A percentile compares a stretch with the other conserved stretches of the same genome.
These are phyloP conservation scores for Aegle marmelos DNA, from an alignment of 345 rosid genomes.

Conservation along the genomic window DNA sequence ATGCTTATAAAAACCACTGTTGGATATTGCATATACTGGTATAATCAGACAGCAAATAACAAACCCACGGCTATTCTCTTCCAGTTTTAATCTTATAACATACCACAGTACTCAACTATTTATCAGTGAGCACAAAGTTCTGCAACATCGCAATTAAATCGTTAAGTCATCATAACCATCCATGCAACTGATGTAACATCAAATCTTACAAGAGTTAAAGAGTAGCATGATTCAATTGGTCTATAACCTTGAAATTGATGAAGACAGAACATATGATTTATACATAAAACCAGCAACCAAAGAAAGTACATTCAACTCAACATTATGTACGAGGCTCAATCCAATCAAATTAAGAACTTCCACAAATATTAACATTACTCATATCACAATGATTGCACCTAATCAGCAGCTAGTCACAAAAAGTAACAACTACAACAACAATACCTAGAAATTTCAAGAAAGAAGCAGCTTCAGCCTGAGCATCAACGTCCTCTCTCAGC, in stretches of 20 bases:
- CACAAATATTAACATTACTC: slow-evolving; percentile 11
- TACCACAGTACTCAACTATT: neutral
- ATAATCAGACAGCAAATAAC: neutral
- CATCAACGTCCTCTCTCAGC: neutral
- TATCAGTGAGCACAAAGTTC: neutral
- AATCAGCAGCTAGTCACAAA: slow-evolving; percentile 10
- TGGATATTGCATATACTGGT: neutral
- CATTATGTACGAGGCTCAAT: neutral
- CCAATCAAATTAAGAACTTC: neutral
- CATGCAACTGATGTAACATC: neutral
- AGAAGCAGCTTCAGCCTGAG: neutral
- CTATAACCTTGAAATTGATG: neutral
- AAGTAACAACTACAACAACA: slow-evolving; percentile 8
- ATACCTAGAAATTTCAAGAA: slow-evolving; percentile 12
- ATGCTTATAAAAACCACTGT: neutral
- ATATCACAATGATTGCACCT: slow-evolving; percentile 15
- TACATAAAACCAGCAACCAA: neutral
- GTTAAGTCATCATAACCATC: neutral
- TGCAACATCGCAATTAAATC: neutral
- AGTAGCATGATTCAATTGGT: neutral
- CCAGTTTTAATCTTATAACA: neutral
- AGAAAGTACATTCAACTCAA: neutral
- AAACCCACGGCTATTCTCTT: neutral
- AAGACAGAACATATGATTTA: neutral
- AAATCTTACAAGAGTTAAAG: neutral